Percentiles rank a stretch among this genome's conserved stretches.
Evolutionary conservation across 768 basidiomycete genomes (phyloP).

Genomic region (Auriscalpium orientale): DNA sequence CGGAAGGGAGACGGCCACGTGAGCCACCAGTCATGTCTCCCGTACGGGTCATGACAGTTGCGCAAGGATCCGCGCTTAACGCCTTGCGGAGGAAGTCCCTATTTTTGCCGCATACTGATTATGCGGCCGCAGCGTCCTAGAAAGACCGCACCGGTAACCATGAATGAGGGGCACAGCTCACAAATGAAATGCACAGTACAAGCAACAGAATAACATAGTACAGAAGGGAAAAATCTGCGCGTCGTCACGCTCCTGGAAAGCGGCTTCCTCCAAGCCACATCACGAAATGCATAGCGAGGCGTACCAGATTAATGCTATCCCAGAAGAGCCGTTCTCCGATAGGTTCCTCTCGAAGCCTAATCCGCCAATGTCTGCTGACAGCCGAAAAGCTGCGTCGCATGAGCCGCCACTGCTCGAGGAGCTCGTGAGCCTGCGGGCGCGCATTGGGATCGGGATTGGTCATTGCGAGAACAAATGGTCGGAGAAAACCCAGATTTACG

Average conservation of each 20-base stretch:
- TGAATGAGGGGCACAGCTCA: too few species aligned
- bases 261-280: neutral
- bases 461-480: neutral
- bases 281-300: neutral
- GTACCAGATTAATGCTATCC: neutral
- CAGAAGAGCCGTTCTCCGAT: neutral
- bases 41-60: too few species aligned
- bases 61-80: too few species aligned
- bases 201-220: too few species aligned
- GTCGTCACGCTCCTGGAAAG: neutral
- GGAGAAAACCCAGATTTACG: neutral
- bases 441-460: neutral
- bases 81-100: too few species aligned
- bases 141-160: too few species aligned
- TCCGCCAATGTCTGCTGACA: neutral
- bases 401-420: neutral
- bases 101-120: too few species aligned
- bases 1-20: too few species aligned
- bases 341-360: neutral
- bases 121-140: too few species aligned
- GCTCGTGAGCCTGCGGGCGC: neutral
- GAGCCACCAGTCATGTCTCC: too few species aligned
- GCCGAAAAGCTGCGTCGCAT: neutral
- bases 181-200: too few species aligned
- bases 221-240: neutral